phyloP scores from a whole-genome alignment of 176 grass and related monocot species.

The Lolium multiflorum region DNA sequence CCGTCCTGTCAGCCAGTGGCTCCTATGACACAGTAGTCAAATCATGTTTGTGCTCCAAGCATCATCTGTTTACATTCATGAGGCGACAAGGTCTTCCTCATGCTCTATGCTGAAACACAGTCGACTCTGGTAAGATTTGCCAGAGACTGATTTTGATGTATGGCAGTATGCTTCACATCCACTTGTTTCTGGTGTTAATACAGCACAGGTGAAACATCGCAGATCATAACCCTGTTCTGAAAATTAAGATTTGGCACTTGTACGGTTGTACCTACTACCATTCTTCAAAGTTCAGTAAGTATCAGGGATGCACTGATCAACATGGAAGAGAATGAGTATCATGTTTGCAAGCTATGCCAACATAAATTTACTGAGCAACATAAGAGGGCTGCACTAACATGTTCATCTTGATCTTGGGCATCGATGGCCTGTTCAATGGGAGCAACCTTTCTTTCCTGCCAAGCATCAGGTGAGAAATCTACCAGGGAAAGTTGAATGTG shows the following conservation, averaged over 20 bases:
- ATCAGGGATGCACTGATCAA: conserved; percentile 36
- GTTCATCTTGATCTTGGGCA: conserved; percentile 51
- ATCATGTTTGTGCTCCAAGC: conserved; percentile 25
- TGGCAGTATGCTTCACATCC: conserved; percentile 10
- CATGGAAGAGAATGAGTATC: conserved; percentile 18
- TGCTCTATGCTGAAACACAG: conserved; percentile 35
- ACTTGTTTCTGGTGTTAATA: conserved; percentile 17
- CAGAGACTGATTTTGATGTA: conserved; percentile 21
- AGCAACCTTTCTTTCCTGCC: conserved; percentile 40
- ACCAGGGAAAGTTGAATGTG: conserved; percentile 16
- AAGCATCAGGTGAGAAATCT: conserved; percentile 56
- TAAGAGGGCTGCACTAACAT: conserved; percentile 23
- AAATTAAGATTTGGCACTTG: background rate
- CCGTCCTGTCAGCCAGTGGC: background rate
- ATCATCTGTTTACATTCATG: conserved; percentile 4
- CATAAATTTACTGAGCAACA: conserved; percentile 28
- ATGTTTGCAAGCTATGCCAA: conserved; percentile 16
- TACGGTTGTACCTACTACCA: conserved; percentile 3
- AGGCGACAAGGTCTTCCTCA: conserved; percentile 28
- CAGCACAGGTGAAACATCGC: background rate
- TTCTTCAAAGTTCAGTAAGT: conserved; percentile 25
- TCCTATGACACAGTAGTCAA: conserved; percentile 20
- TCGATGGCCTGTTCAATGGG: conserved; percentile 39
- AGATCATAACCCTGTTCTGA: conserved; percentile 10
- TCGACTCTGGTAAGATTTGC: conserved; percentile 17